Percentiles rank a stretch among this genome's conserved stretches.
Conservation (phyloP, 768 basidiomycete species). For the Agrocybe praecox region DNA sequence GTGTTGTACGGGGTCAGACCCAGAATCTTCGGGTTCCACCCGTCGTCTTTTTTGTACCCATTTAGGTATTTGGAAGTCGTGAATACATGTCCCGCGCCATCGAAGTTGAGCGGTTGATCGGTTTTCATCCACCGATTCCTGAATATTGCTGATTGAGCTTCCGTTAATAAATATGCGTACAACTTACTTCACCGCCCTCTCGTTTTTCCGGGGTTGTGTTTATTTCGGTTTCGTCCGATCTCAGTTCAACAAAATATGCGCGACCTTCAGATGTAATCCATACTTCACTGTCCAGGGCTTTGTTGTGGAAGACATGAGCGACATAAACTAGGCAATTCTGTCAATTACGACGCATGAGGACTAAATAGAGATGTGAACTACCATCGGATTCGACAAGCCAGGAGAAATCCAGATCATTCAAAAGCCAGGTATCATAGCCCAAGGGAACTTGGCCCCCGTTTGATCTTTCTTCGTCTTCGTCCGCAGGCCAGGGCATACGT, state of each 20-base stretch:
- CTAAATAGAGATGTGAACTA: slow-evolving; percentile 29
- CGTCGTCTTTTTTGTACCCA: slow-evolving; percentile 80
- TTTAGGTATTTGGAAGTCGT: slow-evolving; percentile 70
- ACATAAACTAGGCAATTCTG: slow-evolving; percentile 53
- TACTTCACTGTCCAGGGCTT: slow-evolving; percentile 64
- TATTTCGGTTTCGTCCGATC: slow-evolving; percentile 35
- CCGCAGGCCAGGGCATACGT: slow-evolving; percentile 80
- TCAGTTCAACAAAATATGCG: slow-evolving; percentile 75
- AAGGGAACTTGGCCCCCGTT: slow-evolving; percentile 32
- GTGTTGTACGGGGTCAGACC: slow-evolving; percentile 24
- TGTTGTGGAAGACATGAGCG: slow-evolving; percentile 60
- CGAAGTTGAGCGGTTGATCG: slow-evolving; percentile 27
- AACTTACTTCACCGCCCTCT: slow-evolving; percentile 18
- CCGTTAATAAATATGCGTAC: neutral
- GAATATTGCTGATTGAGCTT: neutral
- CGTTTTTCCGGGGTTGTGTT: slow-evolving; percentile 23
- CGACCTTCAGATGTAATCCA: slow-evolving; percentile 89
- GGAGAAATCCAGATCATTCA: slow-evolving; percentile 55
- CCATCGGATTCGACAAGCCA: slow-evolving; percentile 81
- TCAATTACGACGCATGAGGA: neutral
- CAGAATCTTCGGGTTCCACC: slow-evolving; percentile 48
- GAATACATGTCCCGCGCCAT: slow-evolving; percentile 84
- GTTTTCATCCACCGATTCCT: neutral
- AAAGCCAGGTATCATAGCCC: slow-evolving; percentile 57
- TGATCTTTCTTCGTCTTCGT: slow-evolving; percentile 34